Conservation (phyloP, 805 yeast genomes). For the Kodamaea laetipori region DNA sequence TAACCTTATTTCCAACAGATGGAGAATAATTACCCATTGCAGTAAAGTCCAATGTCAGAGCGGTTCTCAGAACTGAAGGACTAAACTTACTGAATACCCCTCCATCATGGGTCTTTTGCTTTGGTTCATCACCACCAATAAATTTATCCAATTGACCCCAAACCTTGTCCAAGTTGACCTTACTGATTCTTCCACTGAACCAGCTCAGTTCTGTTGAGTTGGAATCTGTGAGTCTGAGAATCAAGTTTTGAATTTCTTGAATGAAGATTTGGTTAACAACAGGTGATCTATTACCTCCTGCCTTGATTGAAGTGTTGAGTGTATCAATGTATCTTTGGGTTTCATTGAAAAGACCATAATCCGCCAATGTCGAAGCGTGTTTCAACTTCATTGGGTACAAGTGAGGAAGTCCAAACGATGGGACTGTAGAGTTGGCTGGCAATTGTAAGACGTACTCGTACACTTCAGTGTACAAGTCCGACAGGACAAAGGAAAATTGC, state of each 20-base stretch:
- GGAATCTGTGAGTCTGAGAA: slow-evolving; percentile 49
- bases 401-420: slow-evolving; percentile 33
- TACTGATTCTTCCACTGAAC: slow-evolving; percentile 59
- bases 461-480: slow-evolving; percentile 60
- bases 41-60: slow-evolving; percentile 41
- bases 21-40: slow-evolving; percentile 15
- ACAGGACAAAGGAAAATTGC: slow-evolving; percentile 44
- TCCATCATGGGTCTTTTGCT: slow-evolving; percentile 38
- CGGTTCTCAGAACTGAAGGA: slow-evolving; percentile 63
- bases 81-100: slow-evolving; percentile 73
- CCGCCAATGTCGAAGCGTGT: slow-evolving; percentile 72
- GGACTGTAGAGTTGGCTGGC: slow-evolving; percentile 8
- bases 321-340: slow-evolving; percentile 67
- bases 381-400: slow-evolving; percentile 60
- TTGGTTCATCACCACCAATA: slow-evolving; percentile 74
- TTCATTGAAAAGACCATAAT: slow-evolving; percentile 56
- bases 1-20: background rate
- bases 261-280: slow-evolving; percentile 25
- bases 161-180: slow-evolving; percentile 73
- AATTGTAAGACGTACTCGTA: slow-evolving; percentile 56
- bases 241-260: slow-evolving; percentile 38
- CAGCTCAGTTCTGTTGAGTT: slow-evolving; percentile 57
- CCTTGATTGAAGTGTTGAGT: slow-evolving; percentile 37
- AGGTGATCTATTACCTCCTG: slow-evolving; percentile 33
- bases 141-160: slow-evolving; percentile 91